phyloP scores from a whole-genome alignment of 2,329 filamentous ascomycete species.

The Cladosporium colombiae region DNA sequence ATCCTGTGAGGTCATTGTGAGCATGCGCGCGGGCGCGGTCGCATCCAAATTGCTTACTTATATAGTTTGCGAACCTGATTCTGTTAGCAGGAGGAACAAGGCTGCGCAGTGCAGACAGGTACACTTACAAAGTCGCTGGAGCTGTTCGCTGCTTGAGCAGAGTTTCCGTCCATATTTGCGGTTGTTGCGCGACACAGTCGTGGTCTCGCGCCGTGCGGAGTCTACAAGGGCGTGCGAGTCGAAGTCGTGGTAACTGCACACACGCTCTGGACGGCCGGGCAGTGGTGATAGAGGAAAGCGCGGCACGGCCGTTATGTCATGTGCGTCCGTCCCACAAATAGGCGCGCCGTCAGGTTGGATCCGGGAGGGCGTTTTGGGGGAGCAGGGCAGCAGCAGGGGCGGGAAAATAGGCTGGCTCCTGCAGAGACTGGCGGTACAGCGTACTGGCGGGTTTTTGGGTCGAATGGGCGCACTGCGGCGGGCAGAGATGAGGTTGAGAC shows the following conservation, averaged over 20 bases:
- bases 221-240: conserved; percentile 16
- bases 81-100: conserved; percentile 22
- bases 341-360: conserved; percentile 17
- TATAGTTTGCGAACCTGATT: conserved; percentile 92
- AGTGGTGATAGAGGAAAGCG: conserved; percentile 17
- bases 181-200: conserved; percentile 16
- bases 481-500: conserved; percentile 16
- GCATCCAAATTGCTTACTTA: conserved; percentile 67
- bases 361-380: background rate
- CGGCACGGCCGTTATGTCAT: conserved; percentile 25
- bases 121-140: conserved; percentile 91
- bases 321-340: conserved; percentile 18
- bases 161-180: conserved; percentile 46
- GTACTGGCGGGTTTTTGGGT: background rate
- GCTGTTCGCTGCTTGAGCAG: conserved; percentile 65
- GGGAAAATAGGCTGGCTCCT: conserved; percentile 1
- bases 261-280: conserved; percentile 19
- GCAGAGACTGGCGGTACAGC: conserved; percentile 16
- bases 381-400: background rate
- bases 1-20: conserved; percentile 60
- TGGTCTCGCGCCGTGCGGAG: conserved; percentile 16
- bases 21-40: conserved; percentile 14
- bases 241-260: conserved; percentile 22
- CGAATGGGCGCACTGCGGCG: conserved; percentile 17
- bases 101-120: conserved; percentile 19